Base-by-base conservation (phyloP, 148 eudicot genomes). In the Nepenthes gracilis region DNA sequence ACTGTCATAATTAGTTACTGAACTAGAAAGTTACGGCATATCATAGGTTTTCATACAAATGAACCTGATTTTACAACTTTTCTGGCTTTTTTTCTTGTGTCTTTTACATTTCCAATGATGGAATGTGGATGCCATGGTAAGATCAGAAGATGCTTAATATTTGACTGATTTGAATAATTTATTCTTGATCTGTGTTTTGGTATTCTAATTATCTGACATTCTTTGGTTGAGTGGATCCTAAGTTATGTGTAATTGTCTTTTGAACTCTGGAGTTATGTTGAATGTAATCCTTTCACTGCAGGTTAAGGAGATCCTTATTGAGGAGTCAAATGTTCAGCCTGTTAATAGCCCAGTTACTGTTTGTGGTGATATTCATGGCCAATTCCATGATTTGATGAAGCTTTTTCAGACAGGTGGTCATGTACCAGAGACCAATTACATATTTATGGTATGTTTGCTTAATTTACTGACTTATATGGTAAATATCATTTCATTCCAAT, bases 401-500 rank as follows among this genome's bases (percentile, higher is more conserved):
- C 98, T 93, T 68, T 93, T 93, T 64, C 96, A 93, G 77, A 93
- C 98, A 35, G 96, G 98, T 43, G 98, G 98, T 69, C 98, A 88
- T 70, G 98, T 93, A 53, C 98, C 95, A 38, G 98, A 88, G 57
- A 93, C 96, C 74, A 93, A 93, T 79, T 93, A 93, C 72, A 88
- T 93, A 62, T 93, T 93, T 69, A 88, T 88, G 98, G 98, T 93
- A 82, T 23, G 66, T 50, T 12, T 33, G 36, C 40, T 61, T 57
- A 10, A 45, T n/a, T 50, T 35, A 7, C 70, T 40, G 51, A 47
- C 35, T 60, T 48, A 34, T 61, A 58, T 23, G 58, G n/a, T 61
- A 13, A 48, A n/a, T 66, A 35, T 50, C 2, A 48, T 8, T 64
- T 61, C 33, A 45, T 47, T 33, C 58, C 50, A 23, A 60, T 54